Base-by-base conservation (phyloP, 2,329 filamentous ascomycete genomes). In the Colletotrichum tofieldiae region DNA sequence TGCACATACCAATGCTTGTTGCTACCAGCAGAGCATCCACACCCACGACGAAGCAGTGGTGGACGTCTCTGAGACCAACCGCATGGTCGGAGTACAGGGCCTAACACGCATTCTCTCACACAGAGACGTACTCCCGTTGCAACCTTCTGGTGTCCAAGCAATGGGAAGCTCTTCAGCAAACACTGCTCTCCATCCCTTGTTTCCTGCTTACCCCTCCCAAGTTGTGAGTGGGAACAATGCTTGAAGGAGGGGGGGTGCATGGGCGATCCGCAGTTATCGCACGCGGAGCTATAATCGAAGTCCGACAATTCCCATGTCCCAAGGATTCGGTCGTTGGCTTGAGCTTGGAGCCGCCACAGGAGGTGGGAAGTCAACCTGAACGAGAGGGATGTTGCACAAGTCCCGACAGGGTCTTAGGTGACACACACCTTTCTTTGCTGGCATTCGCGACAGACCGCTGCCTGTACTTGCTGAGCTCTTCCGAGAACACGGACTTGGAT, bases 401-500 rank as follows among this genome's bases (percentile, higher is more conserved):
- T 52, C 54, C 56, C 59, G 60, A 71, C 61, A 73, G 67, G 60
- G 32, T 26, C 11, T 26, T 29, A 20, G 26, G 45, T 45, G 41
- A 23, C 41, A 52, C 16, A 29, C 59, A n/a, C 39, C 55, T 54
- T 9, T 60, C 20, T 51, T 51, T 39, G 43, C 59, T n/a, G 51
- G n/a, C 65, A 54, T 52, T 69, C 45, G 58, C 45, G 26, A 55
- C 39, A 60, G 45, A 20, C 35, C 26, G 29, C n/a, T 37, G 47
- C 29, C 39, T 18, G 35, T 49, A 60, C 26, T 55, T 41, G 47
- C 39, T 41, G 66, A 69, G 41, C 56, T 55, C 66, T 72, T 52
- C 73, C 73, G 59, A 64, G 68, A 73, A 75, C 67, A 54, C 58
- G 73, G 67, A 61, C 68, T 74, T 72, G 73, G 73, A 54, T 74